Percentiles rank a stretch among this genome's conserved stretches.
Conservation (phyloP, 2,329 filamentous ascomycete species). For the Aspergillus aculeatinus region DNA sequence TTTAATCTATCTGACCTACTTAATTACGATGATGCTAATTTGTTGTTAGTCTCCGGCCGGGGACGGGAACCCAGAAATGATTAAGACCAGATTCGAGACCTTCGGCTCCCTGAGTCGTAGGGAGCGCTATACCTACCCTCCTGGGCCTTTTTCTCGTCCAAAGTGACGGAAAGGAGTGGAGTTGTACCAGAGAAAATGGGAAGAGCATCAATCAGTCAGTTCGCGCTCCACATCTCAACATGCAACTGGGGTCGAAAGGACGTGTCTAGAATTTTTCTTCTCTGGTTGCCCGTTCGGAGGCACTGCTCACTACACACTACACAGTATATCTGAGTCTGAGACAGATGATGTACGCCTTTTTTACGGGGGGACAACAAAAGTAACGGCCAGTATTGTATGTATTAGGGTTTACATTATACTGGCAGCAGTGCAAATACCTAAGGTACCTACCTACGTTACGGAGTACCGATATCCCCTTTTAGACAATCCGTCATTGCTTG, state of each 20-base stretch:
- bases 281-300: constrained; percentile 7
- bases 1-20: background rate
- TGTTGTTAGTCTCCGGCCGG: background rate
- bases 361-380: constrained; percentile 7
- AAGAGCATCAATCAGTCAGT: constrained; percentile 7
- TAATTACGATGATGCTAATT: background rate
- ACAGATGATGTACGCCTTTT: constrained; percentile 15
- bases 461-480: too few species aligned
- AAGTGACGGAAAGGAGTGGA: background rate
- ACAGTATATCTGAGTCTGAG: constrained; percentile 15
- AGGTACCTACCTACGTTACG: too few species aligned
- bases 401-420: too few species aligned
- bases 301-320: background rate
- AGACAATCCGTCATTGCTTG: too few species aligned
- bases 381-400: constrained; percentile 1
- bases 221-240: constrained; percentile 9
- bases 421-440: too few species aligned
- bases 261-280: constrained; percentile 16
- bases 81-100: background rate
- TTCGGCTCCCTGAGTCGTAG: background rate
- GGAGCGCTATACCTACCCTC: background rate
- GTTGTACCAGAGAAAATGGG: constrained; percentile 2
- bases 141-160: background rate
- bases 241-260: constrained; percentile 11
- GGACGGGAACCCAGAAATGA: too few species aligned